Conservation (phyloP, 305 asterid species). For the Solanum aculeatissimum region DNA sequence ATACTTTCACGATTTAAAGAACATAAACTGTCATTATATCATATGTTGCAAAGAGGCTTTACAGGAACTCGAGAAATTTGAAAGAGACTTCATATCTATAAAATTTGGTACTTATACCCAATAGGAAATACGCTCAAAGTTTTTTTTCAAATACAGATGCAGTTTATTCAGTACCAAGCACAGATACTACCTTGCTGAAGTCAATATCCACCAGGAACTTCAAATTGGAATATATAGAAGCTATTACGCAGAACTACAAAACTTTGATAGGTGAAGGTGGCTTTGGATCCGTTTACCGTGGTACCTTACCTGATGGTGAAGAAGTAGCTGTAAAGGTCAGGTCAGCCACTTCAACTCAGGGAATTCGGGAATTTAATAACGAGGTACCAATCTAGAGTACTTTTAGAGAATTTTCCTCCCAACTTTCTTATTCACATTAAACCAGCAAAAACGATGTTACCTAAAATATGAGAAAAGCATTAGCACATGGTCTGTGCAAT, state of each 20-base stretch:
- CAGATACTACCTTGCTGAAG: slow-evolving; percentile 31
- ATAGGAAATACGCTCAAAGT: not conserved
- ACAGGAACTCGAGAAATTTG: not conserved
- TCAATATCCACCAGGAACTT: slow-evolving; percentile 45
- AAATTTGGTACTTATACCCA: not conserved
- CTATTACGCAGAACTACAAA: slow-evolving; percentile 56
- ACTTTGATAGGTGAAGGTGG: slow-evolving; percentile 90
- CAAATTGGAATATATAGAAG: slow-evolving; percentile 48
- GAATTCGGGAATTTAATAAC: slow-evolving; percentile 78
- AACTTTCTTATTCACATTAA: not conserved
- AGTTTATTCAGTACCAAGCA: slow-evolving; percentile 55
- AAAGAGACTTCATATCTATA: not conserved
- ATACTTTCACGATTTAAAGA: not conserved
- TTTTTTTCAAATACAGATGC: slow-evolving; percentile 54
- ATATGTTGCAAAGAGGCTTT: not conserved
- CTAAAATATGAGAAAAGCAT: not conserved
- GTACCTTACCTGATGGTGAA: slow-evolving; percentile 67
- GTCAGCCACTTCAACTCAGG: slow-evolving; percentile 85
- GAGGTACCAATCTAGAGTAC: slow-evolving; percentile 33
- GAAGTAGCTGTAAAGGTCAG: slow-evolving; percentile 93
- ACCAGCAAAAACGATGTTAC: not conserved
- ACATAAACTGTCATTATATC: not conserved
- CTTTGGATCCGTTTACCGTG: slow-evolving; percentile 74
- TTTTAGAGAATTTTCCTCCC: not conserved
- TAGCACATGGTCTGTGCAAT: not conserved